Evolutionary conservation across 495 filamentous ascomycete species (phyloP).

Genomic region (Penicillium angulare): DNA sequence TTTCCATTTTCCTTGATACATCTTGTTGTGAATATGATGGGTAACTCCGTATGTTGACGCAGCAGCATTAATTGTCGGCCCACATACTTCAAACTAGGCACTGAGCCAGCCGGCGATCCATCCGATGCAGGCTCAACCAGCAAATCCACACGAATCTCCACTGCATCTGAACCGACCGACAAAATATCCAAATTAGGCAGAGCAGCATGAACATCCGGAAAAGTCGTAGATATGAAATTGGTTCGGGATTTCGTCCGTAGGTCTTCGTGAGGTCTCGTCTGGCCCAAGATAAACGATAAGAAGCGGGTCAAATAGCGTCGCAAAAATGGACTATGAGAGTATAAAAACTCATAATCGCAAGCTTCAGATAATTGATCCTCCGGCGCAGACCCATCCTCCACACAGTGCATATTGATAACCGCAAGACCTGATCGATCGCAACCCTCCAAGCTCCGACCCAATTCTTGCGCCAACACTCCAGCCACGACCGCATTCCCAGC

Average conservation of each 20-base stretch:
- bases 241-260: slow-evolving; percentile 72
- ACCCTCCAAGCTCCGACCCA: slow-evolving; percentile 49
- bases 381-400: slow-evolving; percentile 64
- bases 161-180: slow-evolving; percentile 78
- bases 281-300: slow-evolving; percentile 71
- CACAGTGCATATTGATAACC: slow-evolving; percentile 71
- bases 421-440: slow-evolving; percentile 50
- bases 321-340: slow-evolving; percentile 66
- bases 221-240: slow-evolving; percentile 82
- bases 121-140: slow-evolving; percentile 67
- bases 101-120: slow-evolving; percentile 47
- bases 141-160: slow-evolving; percentile 80
- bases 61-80: slow-evolving; percentile 81
- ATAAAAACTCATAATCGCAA: slow-evolving; percentile 82
- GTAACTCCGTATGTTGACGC: slow-evolving; percentile 76
- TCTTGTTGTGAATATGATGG: slow-evolving; percentile 82
- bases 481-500: slow-evolving; percentile 55
- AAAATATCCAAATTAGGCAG: slow-evolving; percentile 80
- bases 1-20: slow-evolving; percentile 77
- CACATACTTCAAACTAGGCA: slow-evolving; percentile 79
- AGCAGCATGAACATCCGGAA: slow-evolving; percentile 80
- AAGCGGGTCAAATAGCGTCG: slow-evolving; percentile 76
- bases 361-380: slow-evolving; percentile 59
- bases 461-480: slow-evolving; percentile 52
- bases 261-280: slow-evolving; percentile 70